These are phyloP conservation scores for Mixia osmundae DNA, from an alignment of 1,284 basidiomycete genomes.

Conservation along the genomic window DNA sequence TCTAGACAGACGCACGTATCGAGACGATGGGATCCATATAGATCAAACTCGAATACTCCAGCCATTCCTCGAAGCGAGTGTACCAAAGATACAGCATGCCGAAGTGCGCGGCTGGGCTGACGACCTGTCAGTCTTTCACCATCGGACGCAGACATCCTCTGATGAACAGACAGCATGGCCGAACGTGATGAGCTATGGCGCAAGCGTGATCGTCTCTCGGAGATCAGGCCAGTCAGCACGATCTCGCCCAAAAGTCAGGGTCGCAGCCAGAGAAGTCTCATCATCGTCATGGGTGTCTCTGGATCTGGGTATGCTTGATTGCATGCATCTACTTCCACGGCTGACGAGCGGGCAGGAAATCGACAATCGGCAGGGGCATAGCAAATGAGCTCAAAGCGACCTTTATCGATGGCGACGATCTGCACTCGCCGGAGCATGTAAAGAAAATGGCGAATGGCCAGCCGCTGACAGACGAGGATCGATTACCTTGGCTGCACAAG, in stretches of 20 bases:
- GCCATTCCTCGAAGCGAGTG: constrained; percentile 46
- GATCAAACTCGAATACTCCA: constrained; percentile 30
- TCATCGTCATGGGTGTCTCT: constrained; percentile 16
- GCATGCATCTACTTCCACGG: too few species aligned
- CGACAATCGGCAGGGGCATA: constrained; percentile 1
- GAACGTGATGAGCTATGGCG: too few species aligned
- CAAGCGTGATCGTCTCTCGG: too few species aligned
- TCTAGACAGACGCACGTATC: too few species aligned
- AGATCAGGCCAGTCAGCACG: too few species aligned
- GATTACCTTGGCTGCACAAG: constrained; percentile 57
- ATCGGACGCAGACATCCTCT: too few species aligned
- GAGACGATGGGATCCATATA: background rate
- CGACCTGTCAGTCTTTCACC: constrained; percentile 29
- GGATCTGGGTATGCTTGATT: too few species aligned
- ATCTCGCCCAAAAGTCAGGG: too few species aligned
- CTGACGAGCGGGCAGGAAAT: too few species aligned
- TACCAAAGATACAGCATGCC: constrained; percentile 46
- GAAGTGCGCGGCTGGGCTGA: constrained; percentile 53
- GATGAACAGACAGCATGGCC: too few species aligned
- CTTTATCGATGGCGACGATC: constrained; percentile 71
- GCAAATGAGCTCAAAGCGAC: constrained; percentile 45
- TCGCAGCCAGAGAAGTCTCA: too few species aligned
- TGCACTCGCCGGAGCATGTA: constrained; percentile 60
- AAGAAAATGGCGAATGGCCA: constrained; percentile 62
- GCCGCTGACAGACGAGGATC: constrained; percentile 54